Evolutionary conservation across 257 asterid genomes (phyloP).

Genomic region (Ocimum tenuiflorum): DNA sequence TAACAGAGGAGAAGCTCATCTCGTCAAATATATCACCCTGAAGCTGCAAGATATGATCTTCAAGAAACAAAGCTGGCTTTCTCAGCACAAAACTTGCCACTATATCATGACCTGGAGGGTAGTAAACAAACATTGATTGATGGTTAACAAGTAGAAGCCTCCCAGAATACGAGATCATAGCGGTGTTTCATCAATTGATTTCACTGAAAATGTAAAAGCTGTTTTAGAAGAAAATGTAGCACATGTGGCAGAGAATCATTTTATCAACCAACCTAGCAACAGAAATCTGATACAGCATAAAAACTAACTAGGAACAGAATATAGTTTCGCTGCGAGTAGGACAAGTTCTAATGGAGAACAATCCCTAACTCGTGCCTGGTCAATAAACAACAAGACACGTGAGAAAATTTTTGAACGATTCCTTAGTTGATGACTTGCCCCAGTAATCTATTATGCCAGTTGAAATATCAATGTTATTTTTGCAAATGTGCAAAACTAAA

Average conservation of each 20-base stretch:
- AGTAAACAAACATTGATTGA: conserved; percentile 15
- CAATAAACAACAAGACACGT: not conserved
- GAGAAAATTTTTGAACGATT: not conserved
- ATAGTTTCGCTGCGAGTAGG: not conserved
- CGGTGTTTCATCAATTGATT: not conserved
- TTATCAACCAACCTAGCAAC: not conserved
- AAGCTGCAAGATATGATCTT: conserved; percentile 52
- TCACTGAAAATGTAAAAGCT: not conserved
- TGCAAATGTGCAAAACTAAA: not conserved
- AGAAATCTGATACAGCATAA: not conserved
- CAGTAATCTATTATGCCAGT: not conserved
- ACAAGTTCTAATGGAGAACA: not conserved
- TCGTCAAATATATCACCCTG: conserved; percentile 69
- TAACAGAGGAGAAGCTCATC: conserved; percentile 61
- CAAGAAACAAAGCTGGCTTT: conserved; percentile 51
- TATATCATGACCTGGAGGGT: conserved; percentile 60
- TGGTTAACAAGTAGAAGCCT: not conserved
- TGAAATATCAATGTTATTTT: not conserved
- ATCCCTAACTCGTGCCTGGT: not conserved
- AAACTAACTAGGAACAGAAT: not conserved
- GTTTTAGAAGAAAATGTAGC: not conserved
- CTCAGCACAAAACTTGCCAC: conserved; percentile 72
- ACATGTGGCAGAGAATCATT: not conserved
- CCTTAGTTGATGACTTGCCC: not conserved
- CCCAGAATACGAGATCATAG: not conserved